A percentile compares a stretch with the other conserved stretches of the same genome.
Evolutionary conservation across 768 basidiomycete species (phyloP).

Genomic region (Pleurotus citrinopileatus): DNA sequence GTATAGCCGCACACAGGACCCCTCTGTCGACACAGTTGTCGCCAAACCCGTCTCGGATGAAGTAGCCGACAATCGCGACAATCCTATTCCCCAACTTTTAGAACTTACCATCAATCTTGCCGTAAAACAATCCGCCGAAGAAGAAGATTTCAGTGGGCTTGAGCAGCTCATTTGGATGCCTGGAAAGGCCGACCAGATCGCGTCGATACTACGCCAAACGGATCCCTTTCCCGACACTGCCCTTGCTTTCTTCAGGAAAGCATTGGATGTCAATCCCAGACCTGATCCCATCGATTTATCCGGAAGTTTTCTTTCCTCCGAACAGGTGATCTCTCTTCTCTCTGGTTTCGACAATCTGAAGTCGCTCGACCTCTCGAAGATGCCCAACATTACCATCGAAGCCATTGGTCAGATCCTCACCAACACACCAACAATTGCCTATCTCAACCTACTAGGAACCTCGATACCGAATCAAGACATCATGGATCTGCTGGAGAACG

Average conservation of each 20-base stretch:
- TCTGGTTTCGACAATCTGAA: not conserved
- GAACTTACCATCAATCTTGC: constrained; percentile 25
- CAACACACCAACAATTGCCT: not conserved
- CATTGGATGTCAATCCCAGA: not conserved
- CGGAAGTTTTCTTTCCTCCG: not conserved
- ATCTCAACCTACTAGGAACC: not conserved
- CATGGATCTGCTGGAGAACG: not conserved
- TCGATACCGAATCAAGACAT: not conserved
- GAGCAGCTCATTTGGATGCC: constrained; percentile 28
- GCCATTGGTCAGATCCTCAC: not conserved
- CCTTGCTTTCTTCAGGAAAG: no score
- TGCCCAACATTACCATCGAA: not conserved
- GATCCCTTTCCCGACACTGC: no score
- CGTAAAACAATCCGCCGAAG: constrained; percentile 20
- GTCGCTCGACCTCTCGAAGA: not conserved
- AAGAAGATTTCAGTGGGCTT: constrained; percentile 20
- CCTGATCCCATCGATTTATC: not conserved
- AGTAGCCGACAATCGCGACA: no score
- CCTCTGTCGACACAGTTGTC: no score
- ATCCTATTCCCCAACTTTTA: constrained; percentile 24
- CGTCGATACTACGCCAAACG: constrained; percentile 15
- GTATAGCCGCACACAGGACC: no score
- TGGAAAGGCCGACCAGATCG: constrained; percentile 21
- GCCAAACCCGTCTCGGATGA: no score
- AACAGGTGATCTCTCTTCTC: not conserved